Evolutionary conservation across 2,329 filamentous ascomycete genomes (phyloP), one percentile per base, ranked within the genome.

Genomic region (Aspergillus transmontanensis): DNA sequence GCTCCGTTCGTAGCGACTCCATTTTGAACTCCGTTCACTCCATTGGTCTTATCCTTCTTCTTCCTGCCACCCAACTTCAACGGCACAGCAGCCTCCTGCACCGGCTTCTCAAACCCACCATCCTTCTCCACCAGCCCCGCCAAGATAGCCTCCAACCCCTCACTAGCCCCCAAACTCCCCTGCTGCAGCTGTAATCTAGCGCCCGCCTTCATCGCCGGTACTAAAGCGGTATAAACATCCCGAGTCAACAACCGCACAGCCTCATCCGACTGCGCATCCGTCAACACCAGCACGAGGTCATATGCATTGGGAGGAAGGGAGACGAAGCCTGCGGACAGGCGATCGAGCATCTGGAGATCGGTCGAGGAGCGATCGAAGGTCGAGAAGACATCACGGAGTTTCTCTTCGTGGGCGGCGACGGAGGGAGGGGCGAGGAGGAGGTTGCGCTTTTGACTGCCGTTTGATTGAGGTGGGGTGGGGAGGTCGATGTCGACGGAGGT

Each of bases 341-440:
- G 92, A 81, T 99, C 95, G 65, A 99, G 90, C 95, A 99, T 99
- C 79, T 98, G 95, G 59, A 99, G 85, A 75, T 99, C 95, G 66
- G 93, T 94, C 53, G 86, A 83, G 67, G 85, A 82, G 74, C 93
- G 90, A 77, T 95, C 89, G 81, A 92, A 89, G 62, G 87, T 83
- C 63, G 88, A 84, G 72, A 96, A 87, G 66, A 95, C 84, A 69
- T 83, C 82, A 68, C 88, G 86, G 68, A 98, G 85, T 72, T 88
- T 88, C 69, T 92, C 89, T 69, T 94, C 92, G 79, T 96, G 90
- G 60, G 92, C 88, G 69, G 95, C 90, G 72, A 98, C 87, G 28
- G 93, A 96, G 14, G 95, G 94, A 59, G 95, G 94, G 36, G 94
- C 93, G 65, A 98, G 89, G 46, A 97, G 88, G 66, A 97, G 89